phyloP scores from a whole-genome alignment of 331 rosid genomes.

The Quercus phellos region DNA sequence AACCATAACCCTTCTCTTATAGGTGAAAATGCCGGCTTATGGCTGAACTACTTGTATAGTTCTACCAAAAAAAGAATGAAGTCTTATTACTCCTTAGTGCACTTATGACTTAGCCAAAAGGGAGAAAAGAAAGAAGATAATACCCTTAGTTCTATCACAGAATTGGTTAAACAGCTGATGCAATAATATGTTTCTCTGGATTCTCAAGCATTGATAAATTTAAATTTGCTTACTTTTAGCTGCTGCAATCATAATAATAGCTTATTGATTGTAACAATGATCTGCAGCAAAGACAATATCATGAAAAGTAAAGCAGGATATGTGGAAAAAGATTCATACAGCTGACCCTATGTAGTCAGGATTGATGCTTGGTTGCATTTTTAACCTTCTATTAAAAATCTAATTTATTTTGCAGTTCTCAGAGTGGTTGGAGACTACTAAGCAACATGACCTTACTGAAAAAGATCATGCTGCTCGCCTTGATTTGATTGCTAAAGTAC shows the following conservation, averaged over 20 bases:
- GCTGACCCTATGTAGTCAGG: background rate
- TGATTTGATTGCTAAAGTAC: conserved; percentile 17
- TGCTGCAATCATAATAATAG: too few relatives aligned
- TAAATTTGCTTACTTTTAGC: too few relatives aligned
- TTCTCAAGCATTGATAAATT: too few relatives aligned
- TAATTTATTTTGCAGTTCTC: conserved; percentile 15
- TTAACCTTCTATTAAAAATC: background rate
- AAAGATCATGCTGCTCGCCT: conserved; percentile 13
- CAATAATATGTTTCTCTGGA: too few relatives aligned
- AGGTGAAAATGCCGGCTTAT: too few relatives aligned
- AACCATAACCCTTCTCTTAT: too few relatives aligned
- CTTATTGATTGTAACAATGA: background rate
- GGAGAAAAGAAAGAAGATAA: too few relatives aligned
- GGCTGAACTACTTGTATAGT: too few relatives aligned
- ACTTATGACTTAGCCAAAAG: too few relatives aligned
- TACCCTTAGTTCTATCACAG: too few relatives aligned
- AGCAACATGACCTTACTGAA: background rate
- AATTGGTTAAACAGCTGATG: background rate
- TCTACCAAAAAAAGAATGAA: too few relatives aligned
- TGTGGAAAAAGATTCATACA: background rate
- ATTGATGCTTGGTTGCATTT: background rate
- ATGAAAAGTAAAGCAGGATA: background rate
- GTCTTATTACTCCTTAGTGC: too few relatives aligned
- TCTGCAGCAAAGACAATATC: background rate
- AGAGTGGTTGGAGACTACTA: conserved; percentile 11